These are phyloP conservation scores for Geotrichum cucujoidarum DNA, from an alignment of 1,139 yeast genomes.

Conservation along the genomic window DNA sequence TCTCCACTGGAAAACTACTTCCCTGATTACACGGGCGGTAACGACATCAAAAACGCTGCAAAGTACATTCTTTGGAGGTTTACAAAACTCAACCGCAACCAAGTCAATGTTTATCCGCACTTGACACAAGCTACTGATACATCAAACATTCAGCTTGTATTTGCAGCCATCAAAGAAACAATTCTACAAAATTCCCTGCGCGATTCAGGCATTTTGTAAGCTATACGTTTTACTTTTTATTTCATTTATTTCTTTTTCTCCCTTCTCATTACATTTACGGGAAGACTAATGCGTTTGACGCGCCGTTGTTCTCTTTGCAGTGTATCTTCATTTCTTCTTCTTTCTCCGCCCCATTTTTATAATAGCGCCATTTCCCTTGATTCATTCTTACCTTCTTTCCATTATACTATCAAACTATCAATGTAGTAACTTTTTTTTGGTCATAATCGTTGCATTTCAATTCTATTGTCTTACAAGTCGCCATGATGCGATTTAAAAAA, in stretches of 20 bases:
- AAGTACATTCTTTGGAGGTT: conserved; percentile 90
- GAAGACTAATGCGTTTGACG: too few relatives aligned
- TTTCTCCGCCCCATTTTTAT: conserved; percentile 13
- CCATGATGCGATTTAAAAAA: neutral
- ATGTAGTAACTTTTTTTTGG: too few relatives aligned
- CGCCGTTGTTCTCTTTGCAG: too few relatives aligned
- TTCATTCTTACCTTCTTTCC: neutral
- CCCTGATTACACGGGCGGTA: conserved; percentile 88
- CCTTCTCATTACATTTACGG: too few relatives aligned
- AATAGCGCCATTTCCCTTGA: conserved; percentile 7
- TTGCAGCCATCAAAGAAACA: conserved; percentile 89
- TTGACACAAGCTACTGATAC: conserved; percentile 95
- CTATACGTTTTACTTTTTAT: too few relatives aligned
- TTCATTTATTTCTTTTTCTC: too few relatives aligned
- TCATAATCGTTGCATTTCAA: too few relatives aligned
- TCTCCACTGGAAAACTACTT: conserved; percentile 80
- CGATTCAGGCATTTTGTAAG: conserved; percentile 75
- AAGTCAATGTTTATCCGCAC: conserved; percentile 79
- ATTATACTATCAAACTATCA: too few relatives aligned
- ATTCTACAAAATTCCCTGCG: conserved; percentile 76
- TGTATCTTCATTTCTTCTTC: too few relatives aligned
- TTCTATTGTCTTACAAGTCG: neutral
- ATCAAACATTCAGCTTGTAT: conserved; percentile 77
- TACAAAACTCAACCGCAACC: conserved; percentile 77
- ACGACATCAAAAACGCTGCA: conserved; percentile 87